phyloP scores from a whole-genome alignment of 495 filamentous ascomycete species.

The Lasiosphaeris hirsuta region DNA sequence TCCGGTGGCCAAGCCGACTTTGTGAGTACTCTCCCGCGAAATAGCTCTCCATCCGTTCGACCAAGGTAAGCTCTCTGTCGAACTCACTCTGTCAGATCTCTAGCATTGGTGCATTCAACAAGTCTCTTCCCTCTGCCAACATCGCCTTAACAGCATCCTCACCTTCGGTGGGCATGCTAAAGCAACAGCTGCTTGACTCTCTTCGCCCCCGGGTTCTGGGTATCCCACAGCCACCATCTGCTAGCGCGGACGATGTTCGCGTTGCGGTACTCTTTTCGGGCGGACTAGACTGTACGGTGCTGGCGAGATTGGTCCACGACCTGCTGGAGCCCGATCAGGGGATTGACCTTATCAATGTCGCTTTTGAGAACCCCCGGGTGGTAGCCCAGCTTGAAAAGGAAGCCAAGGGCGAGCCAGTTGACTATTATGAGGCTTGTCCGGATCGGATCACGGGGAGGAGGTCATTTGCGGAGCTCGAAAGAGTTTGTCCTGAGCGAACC shows the following conservation, averaged over 20 bases:
- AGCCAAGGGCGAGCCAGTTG: conserved; percentile 17
- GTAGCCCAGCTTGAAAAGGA: conserved; percentile 36
- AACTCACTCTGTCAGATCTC: conserved; percentile 51
- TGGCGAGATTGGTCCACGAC: conserved; percentile 82
- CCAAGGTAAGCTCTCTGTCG: conserved; percentile 24
- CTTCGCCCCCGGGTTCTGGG: conserved; percentile 62
- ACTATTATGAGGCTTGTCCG: conserved; percentile 76
- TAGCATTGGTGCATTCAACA: conserved; percentile 62
- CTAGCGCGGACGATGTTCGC: conserved; percentile 39
- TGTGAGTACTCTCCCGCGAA: conserved; percentile 33
- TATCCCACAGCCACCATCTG: conserved; percentile 57
- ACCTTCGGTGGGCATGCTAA: conserved; percentile 53
- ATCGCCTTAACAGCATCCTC: conserved; percentile 45
- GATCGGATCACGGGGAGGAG: conserved; percentile 82
- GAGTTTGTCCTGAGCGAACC: conserved; percentile 63
- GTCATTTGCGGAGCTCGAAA: conserved; percentile 68
- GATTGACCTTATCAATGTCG: conserved; percentile 92
- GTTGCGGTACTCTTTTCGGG: conserved; percentile 91
- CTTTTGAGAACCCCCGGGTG: conserved; percentile 89
- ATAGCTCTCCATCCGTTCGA: neutral
- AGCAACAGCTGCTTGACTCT: conserved; percentile 58
- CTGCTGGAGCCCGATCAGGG: conserved; percentile 61
- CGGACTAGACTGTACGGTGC: conserved; percentile 85
- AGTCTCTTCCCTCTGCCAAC: conserved; percentile 38
- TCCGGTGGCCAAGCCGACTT: conserved; percentile 24